A percentile compares a stretch with the other conserved stretches of the same genome.
These are phyloP conservation scores for Arxiozyma slooffiae DNA, from an alignment of 1,139 yeast genomes.

Conservation along the genomic window DNA sequence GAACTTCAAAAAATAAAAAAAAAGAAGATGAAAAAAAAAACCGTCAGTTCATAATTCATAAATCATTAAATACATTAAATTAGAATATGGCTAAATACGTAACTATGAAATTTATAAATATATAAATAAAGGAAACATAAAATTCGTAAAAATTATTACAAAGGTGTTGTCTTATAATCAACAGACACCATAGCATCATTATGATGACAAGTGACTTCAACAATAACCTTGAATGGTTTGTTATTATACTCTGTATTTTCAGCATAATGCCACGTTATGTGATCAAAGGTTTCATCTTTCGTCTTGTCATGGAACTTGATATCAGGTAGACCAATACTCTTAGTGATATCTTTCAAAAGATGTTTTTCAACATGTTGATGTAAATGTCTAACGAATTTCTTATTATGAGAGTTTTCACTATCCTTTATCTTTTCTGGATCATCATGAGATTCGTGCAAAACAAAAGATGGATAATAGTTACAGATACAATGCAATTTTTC, in stretches of 20 bases:
- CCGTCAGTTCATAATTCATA: background rate
- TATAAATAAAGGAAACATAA: background rate
- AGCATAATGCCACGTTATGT: constrained; percentile 45
- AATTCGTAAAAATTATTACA: constrained; percentile 1
- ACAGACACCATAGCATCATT: constrained; percentile 54
- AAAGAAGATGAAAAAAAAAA: too few relatives aligned
- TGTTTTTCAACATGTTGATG: constrained; percentile 70
- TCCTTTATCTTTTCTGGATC: constrained; percentile 66
- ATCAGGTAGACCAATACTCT: constrained; percentile 46
- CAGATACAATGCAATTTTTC: constrained; percentile 60
- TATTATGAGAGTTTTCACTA: constrained; percentile 59
- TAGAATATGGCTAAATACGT: background rate
- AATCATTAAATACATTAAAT: constrained; percentile 23
- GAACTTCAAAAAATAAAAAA: too few relatives aligned
- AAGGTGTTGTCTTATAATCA: constrained; percentile 40
- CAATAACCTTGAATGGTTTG: constrained; percentile 44
- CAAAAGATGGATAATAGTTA: constrained; percentile 63
- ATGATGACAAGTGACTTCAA: constrained; percentile 49
- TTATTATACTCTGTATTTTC: constrained; percentile 41
- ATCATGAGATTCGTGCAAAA: constrained; percentile 55
- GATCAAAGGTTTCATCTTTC: constrained; percentile 39
- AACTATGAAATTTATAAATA: background rate
- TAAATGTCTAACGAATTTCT: constrained; percentile 62
- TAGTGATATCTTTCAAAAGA: constrained; percentile 54
- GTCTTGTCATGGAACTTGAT: constrained; percentile 45